phyloP scores from a whole-genome alignment of 352 stramenopile genomes.

The Pythium angustatum region DNA sequence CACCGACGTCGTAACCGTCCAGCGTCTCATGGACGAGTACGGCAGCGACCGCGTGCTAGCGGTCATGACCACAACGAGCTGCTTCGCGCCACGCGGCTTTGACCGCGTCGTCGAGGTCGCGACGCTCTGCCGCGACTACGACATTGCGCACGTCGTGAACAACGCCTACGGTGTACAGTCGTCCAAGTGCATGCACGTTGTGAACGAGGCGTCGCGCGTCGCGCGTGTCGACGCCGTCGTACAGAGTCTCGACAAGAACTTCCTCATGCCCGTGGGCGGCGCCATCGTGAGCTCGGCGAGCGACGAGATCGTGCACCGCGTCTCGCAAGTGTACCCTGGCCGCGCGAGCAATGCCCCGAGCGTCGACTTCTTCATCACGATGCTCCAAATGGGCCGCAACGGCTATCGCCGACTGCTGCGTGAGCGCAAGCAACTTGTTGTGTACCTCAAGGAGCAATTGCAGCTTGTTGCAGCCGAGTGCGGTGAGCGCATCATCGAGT shows the following conservation, averaged over 20 bases:
- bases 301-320: conserved; percentile 67
- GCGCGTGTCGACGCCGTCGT: conserved; percentile 96
- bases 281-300: conserved; percentile 83
- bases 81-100: conserved; percentile 96
- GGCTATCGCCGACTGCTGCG: conserved; percentile 90
- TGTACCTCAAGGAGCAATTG: conserved; percentile 79
- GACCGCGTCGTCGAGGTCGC: conserved; percentile 95
- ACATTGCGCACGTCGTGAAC: conserved; percentile 97
- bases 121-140: conserved; percentile 74
- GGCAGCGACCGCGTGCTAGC: conserved; percentile 80
- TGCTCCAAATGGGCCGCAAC: conserved; percentile 94
- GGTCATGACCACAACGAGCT: conserved; percentile 98
- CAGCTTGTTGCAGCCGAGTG: conserved; percentile 73
- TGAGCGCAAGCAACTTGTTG: conserved; percentile 77
- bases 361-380: conserved; percentile 98
- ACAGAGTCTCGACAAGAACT: conserved; percentile 99
- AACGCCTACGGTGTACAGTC: conserved; percentile 99
- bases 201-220: conserved; percentile 89
- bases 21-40: conserved; percentile 57
- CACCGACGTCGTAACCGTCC: conserved; percentile 89
- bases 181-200: conserved; percentile 89
- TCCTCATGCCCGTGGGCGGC: conserved; percentile 96
- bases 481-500: conserved; percentile 91
- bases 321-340: conserved; percentile 95
- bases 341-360: conserved; percentile 94